Conservation (phyloP, 2,329 filamentous ascomycete species). For the Magnaporthiopsis incrustans region DNA sequence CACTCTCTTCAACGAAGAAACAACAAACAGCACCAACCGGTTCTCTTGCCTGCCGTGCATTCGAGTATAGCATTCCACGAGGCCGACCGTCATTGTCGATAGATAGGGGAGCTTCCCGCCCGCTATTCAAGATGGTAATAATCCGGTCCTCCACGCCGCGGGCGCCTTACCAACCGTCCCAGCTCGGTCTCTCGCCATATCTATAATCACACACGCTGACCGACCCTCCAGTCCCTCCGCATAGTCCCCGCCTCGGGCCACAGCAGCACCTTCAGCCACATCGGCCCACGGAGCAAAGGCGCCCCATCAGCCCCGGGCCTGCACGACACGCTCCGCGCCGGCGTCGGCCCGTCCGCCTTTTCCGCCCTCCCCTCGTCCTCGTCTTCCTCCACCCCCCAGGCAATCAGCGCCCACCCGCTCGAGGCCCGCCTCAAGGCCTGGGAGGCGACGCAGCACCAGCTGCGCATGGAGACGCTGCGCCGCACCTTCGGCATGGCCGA, state of each 20-base stretch:
- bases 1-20: not conserved
- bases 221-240: conserved; percentile 64
- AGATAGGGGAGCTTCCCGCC: not conserved
- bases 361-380: conserved; percentile 29
- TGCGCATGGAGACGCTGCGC: conserved; percentile 84
- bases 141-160: not conserved
- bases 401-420: conserved; percentile 69
- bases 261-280: conserved; percentile 58
- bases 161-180: conserved; percentile 1
- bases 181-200: conserved; percentile 3
- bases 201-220: conserved; percentile 1
- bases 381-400: conserved; percentile 35
- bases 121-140: conserved; percentile 42
- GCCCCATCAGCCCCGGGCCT: conserved; percentile 90
- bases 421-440: conserved; percentile 83
- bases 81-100: not conserved
- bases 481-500: conserved; percentile 88
- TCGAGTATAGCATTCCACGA: not conserved
- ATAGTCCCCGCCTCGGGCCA: conserved; percentile 68
- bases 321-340: conserved; percentile 85
- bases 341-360: conserved; percentile 58
- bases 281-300: conserved; percentile 45
- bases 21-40: not conserved
- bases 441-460: conserved; percentile 77
- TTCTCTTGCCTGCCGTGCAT: not conserved